A percentile compares a stretch with the other conserved stretches of the same genome.
Conservation (phyloP, 805 yeast genomes). For the Wickerhamiella vanderwaltii region DNA sequence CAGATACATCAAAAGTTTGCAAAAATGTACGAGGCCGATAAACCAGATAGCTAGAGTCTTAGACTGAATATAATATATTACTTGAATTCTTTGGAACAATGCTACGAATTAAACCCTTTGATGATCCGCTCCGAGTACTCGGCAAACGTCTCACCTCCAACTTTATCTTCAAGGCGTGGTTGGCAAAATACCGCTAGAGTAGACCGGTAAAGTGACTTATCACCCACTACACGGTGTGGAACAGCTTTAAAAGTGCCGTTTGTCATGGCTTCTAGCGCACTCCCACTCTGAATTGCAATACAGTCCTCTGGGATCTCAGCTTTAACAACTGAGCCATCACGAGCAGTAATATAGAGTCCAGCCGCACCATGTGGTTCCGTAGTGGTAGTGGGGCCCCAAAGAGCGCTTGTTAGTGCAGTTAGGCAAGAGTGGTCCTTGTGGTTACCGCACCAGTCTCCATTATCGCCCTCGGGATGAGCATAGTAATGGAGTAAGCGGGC, state of each 20-base stretch:
- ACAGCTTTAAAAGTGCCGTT: slow-evolving; percentile 42
- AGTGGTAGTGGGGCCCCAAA: slow-evolving; percentile 29
- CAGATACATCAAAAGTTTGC: too few relatives aligned
- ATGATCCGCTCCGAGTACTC: slow-evolving; percentile 36
- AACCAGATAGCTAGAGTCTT: too few relatives aligned
- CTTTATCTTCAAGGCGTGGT: slow-evolving; percentile 40
- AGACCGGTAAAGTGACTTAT: slow-evolving; percentile 33
- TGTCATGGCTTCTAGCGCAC: slow-evolving; percentile 42
- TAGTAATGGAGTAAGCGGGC: slow-evolving; percentile 47
- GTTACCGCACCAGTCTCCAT: slow-evolving; percentile 46
- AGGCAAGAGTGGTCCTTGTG: slow-evolving; percentile 50
- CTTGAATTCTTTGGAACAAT: too few relatives aligned
- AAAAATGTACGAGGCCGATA: too few relatives aligned
- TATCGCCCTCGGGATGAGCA: slow-evolving; percentile 22
- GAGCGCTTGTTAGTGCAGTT: slow-evolving; percentile 46
- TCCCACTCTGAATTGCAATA: slow-evolving; percentile 50
- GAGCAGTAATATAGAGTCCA: slow-evolving; percentile 40
- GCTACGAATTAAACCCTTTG: slow-evolving; percentile 3
- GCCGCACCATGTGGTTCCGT: slow-evolving; percentile 32
- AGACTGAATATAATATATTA: too few relatives aligned
- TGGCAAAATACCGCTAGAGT: slow-evolving; percentile 54
- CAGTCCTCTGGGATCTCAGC: slow-evolving; percentile 45
- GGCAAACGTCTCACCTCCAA: slow-evolving; percentile 39
- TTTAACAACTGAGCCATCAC: slow-evolving; percentile 35
- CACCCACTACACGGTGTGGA: slow-evolving; percentile 37